Evolutionary conservation across 139 green algal species (phyloP).

Genomic region (Closterium sp.): DNA sequence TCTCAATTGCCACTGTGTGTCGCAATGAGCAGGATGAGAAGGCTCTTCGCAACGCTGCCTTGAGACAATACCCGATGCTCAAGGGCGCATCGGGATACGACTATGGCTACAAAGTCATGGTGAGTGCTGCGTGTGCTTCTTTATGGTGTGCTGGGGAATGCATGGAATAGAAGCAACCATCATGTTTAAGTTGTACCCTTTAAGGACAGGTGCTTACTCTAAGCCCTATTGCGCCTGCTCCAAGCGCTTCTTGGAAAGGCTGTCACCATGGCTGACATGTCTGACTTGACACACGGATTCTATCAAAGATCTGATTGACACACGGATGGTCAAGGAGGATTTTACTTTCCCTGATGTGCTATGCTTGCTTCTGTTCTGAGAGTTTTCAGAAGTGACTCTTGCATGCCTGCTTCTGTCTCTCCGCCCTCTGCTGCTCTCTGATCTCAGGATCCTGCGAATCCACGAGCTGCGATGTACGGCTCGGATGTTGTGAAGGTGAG

Average conservation of each 20-base stretch:
- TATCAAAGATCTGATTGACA: no score
- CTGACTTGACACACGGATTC: no score
- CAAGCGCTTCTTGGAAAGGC: no score
- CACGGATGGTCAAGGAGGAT: no score
- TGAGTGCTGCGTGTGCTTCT: not conserved
- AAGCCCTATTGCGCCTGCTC: no score
- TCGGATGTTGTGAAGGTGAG: not conserved
- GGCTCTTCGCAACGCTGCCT: not conserved
- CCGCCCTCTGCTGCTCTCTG: not conserved
- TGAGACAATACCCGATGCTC: conserved; percentile 15
- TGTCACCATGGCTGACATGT: no score
- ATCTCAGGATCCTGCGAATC: not conserved
- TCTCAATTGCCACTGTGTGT: not conserved
- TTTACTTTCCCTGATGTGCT: no score
- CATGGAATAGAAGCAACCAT: no score
- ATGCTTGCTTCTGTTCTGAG: no score
- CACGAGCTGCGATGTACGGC: not conserved
- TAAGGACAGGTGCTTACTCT: no score
- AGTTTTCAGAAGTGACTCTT: not conserved
- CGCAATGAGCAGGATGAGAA: conserved; percentile 2
- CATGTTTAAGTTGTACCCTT: no score
- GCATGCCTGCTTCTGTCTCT: not conserved
- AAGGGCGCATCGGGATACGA: not conserved
- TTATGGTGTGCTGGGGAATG: not conserved
- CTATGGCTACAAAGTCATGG: conserved; percentile 14